Evolutionary conservation across 2,329 filamentous ascomycete genomes (phyloP).

Genomic region (Penicillium carneum): DNA sequence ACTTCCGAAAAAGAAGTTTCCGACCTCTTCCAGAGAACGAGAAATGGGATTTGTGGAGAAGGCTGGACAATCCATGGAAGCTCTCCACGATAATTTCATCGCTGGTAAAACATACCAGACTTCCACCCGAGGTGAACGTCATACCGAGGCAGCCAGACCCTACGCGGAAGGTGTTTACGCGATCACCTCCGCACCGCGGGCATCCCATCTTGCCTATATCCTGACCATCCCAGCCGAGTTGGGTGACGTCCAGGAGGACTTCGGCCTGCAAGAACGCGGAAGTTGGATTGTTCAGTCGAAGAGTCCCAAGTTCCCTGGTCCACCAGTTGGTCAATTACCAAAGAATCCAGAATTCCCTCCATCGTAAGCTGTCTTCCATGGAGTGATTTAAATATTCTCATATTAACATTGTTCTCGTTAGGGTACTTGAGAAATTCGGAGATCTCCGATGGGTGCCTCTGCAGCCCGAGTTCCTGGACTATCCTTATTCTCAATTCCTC

Average conservation of each 20-base stretch:
- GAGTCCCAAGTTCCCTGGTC: constrained; percentile 75
- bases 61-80: constrained; percentile 67
- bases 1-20: constrained; percentile 84
- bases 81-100: constrained; percentile 77
- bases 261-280: constrained; percentile 74
- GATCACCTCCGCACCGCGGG: constrained; percentile 73
- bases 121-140: constrained; percentile 74
- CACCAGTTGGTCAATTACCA: constrained; percentile 68
- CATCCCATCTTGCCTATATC: constrained; percentile 80
- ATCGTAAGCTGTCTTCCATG: constrained; percentile 58
- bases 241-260: constrained; percentile 74
- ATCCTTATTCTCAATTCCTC: constrained; percentile 76
- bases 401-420: constrained; percentile 39
- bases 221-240: constrained; percentile 74
- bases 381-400: no score
- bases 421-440: constrained; percentile 74
- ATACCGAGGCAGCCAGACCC: constrained; percentile 72
- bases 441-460: constrained; percentile 76
- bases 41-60: constrained; percentile 89
- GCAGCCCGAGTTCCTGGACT: constrained; percentile 75
- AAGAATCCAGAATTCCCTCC: constrained; percentile 73
- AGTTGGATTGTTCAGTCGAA: constrained; percentile 81
- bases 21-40: constrained; percentile 70
- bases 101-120: constrained; percentile 73
- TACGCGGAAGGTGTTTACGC: constrained; percentile 88